These are phyloP conservation scores for Chalara sp. DNA, from an alignment of 2,329 filamentous ascomycete species.

Conservation along the genomic window DNA sequence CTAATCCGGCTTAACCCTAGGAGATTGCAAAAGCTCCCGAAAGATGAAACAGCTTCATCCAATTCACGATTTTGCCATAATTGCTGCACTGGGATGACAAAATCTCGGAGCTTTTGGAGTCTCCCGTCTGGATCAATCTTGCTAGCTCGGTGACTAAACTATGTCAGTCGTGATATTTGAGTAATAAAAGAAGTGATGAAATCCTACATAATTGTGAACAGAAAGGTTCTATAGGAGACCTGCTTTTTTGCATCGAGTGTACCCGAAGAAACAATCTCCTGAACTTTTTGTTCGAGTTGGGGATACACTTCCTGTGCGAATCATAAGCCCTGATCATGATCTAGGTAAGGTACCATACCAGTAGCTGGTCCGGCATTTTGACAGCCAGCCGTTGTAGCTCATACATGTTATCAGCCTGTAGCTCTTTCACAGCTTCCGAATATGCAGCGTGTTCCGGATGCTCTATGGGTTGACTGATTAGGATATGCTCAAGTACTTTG, in stretches of 20 bases:
- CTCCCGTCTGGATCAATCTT: conserved; percentile 67
- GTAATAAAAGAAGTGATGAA: too few species aligned
- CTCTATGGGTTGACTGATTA: conserved; percentile 73
- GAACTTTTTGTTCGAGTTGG: conserved; percentile 75
- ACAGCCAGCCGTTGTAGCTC: conserved; percentile 85
- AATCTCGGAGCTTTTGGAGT: conserved; percentile 64
- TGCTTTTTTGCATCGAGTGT: conserved; percentile 74
- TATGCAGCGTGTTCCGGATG: conserved; percentile 66
- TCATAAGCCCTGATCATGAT: conserved; percentile 11
- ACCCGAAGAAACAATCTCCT: conserved; percentile 68
- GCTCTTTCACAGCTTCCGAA: conserved; percentile 82
- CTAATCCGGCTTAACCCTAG: conserved; percentile 76
- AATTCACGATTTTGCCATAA: conserved; percentile 73
- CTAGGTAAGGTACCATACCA: conserved; percentile 34
- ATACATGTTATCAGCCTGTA: conserved; percentile 77
- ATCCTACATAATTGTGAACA: conserved; percentile 81
- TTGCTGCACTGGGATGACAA: conserved; percentile 74
- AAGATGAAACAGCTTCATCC: conserved; percentile 62
- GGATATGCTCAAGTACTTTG: conserved; percentile 83
- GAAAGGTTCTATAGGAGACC: conserved; percentile 80
- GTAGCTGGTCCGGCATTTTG: conserved; percentile 83
- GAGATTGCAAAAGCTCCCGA: conserved; percentile 71
- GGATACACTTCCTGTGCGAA: conserved; percentile 65
- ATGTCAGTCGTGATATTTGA: conserved; percentile 7
- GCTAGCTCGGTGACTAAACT: conserved; percentile 67